Conservation (phyloP, 2,329 filamentous ascomycete species). For the Monilinia aucupariae region DNA sequence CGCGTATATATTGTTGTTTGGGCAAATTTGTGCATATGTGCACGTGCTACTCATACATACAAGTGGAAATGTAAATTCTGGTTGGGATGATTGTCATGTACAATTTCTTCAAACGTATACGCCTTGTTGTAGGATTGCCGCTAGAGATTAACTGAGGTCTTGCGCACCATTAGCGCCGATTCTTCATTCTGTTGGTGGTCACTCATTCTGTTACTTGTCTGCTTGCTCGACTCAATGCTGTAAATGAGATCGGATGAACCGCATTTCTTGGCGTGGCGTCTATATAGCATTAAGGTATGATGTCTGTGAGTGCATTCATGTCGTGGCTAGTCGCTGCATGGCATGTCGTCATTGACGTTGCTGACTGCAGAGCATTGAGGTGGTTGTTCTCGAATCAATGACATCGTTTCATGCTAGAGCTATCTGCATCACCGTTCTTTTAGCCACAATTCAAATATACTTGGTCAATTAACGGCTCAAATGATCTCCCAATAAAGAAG, state of each 20-base stretch:
- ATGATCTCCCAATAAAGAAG: neutral
- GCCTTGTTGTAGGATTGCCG: neutral
- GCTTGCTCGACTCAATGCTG: neutral
- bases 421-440: neutral
- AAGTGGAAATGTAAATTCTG: neutral
- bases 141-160: neutral
- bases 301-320: neutral
- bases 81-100: neutral
- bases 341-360: neutral
- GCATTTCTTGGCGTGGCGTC: neutral
- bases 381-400: neutral
- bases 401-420: neutral
- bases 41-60: neutral
- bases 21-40: neutral
- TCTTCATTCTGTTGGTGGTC: neutral
- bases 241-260: constrained; percentile 1
- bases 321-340: neutral
- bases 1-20: neutral
- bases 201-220: neutral
- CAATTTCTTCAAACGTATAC: neutral
- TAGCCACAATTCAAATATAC: neutral
- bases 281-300: neutral
- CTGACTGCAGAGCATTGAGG: neutral
- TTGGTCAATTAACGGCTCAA: neutral
- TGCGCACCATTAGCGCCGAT: neutral